Evolutionary conservation across 495 filamentous ascomycete genomes (phyloP).

Genomic region (Aspergillus campestris): DNA sequence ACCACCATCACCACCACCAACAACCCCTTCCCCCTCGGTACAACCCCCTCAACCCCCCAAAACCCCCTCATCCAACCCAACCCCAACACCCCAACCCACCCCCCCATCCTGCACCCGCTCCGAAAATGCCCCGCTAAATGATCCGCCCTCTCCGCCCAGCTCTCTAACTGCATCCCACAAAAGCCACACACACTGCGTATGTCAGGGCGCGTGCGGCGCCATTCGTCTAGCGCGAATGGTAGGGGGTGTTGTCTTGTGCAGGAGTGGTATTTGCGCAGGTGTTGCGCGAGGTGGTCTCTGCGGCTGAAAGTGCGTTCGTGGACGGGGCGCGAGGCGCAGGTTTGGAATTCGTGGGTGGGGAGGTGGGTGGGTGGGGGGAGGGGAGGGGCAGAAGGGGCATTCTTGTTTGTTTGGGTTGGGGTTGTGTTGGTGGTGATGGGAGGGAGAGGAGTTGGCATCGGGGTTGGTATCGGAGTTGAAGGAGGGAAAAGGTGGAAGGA

Average conservation of each 20-base stretch:
- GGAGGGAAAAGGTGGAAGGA: background rate
- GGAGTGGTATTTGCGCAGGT: slow-evolving; percentile 67
- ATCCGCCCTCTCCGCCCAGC: slow-evolving; percentile 53
- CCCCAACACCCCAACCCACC: slow-evolving; percentile 69
- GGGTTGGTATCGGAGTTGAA: background rate
- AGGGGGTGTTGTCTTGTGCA: slow-evolving; percentile 60
- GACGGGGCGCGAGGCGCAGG: slow-evolving; percentile 56
- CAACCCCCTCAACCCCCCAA: slow-evolving; percentile 50
- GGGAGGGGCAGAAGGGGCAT: slow-evolving; percentile 60
- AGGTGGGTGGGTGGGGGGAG: slow-evolving; percentile 53
- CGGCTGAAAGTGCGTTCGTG: slow-evolving; percentile 69
- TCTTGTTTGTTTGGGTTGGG: slow-evolving; percentile 13
- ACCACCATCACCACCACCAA: no score
- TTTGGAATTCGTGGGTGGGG: slow-evolving; percentile 61
- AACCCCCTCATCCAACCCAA: slow-evolving; percentile 57
- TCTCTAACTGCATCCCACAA: slow-evolving; percentile 51
- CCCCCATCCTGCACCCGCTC: slow-evolving; percentile 54
- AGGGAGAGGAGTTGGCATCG: no score
- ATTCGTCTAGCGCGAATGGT: slow-evolving; percentile 55
- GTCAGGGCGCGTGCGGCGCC: slow-evolving; percentile 52
- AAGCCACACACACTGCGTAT: slow-evolving; percentile 66
- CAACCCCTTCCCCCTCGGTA: slow-evolving; percentile 19
- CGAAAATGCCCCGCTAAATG: slow-evolving; percentile 66
- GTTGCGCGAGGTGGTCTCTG: slow-evolving; percentile 78
- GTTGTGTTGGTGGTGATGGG: background rate